A percentile compares a stretch with the other conserved stretches of the same genome.
phyloP scores from a whole-genome alignment of 805 yeast species.

The Hermanozyma aechmeae region DNA sequence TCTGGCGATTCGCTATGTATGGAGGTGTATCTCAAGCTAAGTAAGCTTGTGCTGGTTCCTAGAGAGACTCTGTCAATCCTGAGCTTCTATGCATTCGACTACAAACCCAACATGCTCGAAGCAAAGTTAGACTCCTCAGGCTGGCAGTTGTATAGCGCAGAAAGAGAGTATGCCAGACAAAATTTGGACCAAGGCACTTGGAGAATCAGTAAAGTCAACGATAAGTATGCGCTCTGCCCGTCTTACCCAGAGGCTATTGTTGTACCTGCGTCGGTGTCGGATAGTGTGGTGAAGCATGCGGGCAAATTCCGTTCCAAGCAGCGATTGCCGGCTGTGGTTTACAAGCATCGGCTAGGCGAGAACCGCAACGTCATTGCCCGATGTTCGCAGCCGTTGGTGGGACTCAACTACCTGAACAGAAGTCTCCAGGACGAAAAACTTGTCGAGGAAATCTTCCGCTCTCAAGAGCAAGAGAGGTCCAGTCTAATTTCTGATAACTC shows the following conservation, averaged over 20 bases:
- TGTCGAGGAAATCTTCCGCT: constrained; percentile 60
- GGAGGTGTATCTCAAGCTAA: constrained; percentile 66
- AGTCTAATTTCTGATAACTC: constrained; percentile 9
- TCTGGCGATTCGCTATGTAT: constrained; percentile 44
- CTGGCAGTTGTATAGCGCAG: constrained; percentile 63
- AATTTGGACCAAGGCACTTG: constrained; percentile 47
- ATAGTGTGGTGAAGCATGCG: constrained; percentile 74
- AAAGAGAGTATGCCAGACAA: constrained; percentile 64
- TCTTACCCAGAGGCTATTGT: constrained; percentile 66
- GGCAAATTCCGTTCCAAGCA: constrained; percentile 78
- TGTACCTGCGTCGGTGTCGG: constrained; percentile 73
- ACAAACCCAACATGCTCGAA: constrained; percentile 69
- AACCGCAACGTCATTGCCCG: constrained; percentile 76
- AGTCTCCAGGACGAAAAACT: constrained; percentile 88
- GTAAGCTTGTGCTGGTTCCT: constrained; percentile 52
- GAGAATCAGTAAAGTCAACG: constrained; percentile 64
- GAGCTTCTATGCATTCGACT: constrained; percentile 69
- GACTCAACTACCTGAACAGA: constrained; percentile 68
- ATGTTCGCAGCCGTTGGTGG: constrained; percentile 89
- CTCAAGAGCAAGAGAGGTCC: constrained; percentile 34
- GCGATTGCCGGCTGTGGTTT: constrained; percentile 75
- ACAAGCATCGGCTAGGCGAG: constrained; percentile 46
- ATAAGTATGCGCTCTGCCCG: constrained; percentile 54
- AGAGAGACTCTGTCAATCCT: constrained; percentile 33
- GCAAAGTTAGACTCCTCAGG: constrained; percentile 38